Percentiles rank a stretch among this genome's conserved stretches.
phyloP scores from a whole-genome alignment of 1,284 basidiomycete species.

The Hymenochaete sp. region DNA sequence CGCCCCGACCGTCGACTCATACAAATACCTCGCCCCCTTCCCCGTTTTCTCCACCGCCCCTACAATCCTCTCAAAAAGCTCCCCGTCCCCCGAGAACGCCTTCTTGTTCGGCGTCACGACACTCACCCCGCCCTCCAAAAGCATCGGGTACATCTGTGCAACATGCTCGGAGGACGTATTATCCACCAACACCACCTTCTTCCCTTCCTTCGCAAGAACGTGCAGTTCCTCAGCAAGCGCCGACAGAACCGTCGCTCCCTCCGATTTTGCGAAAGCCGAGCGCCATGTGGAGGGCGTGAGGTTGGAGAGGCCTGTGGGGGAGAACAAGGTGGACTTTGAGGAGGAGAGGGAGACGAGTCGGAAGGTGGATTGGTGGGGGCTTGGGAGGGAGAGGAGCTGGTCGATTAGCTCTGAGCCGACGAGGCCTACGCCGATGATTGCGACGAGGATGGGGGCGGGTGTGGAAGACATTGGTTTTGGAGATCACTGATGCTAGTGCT shows the following conservation, averaged over 20 bases:
- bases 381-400: constrained; percentile 63
- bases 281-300: constrained; percentile 29
- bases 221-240: constrained; percentile 39
- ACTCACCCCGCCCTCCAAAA: constrained; percentile 74
- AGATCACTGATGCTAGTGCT: no score
- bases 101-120: constrained; percentile 99
- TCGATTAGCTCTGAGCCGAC: constrained; percentile 80
- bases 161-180: constrained; percentile 87
- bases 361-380: constrained; percentile 64
- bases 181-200: constrained; percentile 80
- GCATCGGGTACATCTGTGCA: constrained; percentile 76
- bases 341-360: constrained; percentile 72
- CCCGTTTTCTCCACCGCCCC: constrained; percentile 46
- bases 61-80: constrained; percentile 67
- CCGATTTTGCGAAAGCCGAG: constrained; percentile 20
- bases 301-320: constrained; percentile 38
- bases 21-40: constrained; percentile 60
- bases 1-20: constrained; percentile 94
- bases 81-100: constrained; percentile 75
- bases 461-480: constrained; percentile 1
- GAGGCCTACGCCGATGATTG: constrained; percentile 80
- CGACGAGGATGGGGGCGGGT: constrained; percentile 35
- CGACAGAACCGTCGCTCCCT: constrained; percentile 29
- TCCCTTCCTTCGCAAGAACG: constrained; percentile 35
- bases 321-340: constrained; percentile 58